Evolutionary conservation across 257 asterid species (phyloP).

Genomic region (Petrea volubilis): DNA sequence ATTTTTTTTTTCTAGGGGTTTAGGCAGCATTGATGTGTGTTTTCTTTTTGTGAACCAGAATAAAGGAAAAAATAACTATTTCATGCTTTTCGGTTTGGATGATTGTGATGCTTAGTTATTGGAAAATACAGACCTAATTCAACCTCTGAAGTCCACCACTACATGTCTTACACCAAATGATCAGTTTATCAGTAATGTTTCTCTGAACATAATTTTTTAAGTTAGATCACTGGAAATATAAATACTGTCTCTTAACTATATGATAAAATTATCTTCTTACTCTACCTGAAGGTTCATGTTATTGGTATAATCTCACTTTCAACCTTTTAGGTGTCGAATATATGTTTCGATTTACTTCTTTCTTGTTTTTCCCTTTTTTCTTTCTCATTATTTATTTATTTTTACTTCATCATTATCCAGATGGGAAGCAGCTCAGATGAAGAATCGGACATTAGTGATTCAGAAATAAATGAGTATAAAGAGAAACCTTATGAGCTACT

Average conservation of each 20-base stretch:
- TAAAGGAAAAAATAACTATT: too few species aligned
- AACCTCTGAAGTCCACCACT: neutral
- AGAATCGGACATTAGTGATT: slow-evolving; percentile 79
- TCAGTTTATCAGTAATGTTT: neutral
- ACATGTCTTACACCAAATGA: neutral
- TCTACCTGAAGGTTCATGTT: neutral
- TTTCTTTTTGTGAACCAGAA: neutral
- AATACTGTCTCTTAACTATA: too few species aligned
- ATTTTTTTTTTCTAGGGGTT: too few species aligned
- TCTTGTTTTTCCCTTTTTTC: neutral
- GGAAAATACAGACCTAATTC: neutral
- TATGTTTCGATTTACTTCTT: neutral
- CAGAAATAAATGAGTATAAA: slow-evolving; percentile 75
- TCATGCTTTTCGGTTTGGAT: too few species aligned
- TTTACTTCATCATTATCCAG: slow-evolving; percentile 28
- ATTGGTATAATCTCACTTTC: neutral
- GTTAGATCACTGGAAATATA: neutral
- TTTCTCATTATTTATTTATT: neutral
- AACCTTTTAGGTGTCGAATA: slow-evolving; percentile 7
- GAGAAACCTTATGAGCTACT: slow-evolving; percentile 75
- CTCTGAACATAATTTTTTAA: neutral
- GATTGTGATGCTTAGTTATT: neutral
- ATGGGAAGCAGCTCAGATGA: slow-evolving; percentile 84
- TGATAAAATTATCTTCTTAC: neutral
- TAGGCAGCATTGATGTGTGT: neutral